Conservation (phyloP, 2,329 filamentous ascomycete species). For the Annulohypoxylon truncatum region DNA sequence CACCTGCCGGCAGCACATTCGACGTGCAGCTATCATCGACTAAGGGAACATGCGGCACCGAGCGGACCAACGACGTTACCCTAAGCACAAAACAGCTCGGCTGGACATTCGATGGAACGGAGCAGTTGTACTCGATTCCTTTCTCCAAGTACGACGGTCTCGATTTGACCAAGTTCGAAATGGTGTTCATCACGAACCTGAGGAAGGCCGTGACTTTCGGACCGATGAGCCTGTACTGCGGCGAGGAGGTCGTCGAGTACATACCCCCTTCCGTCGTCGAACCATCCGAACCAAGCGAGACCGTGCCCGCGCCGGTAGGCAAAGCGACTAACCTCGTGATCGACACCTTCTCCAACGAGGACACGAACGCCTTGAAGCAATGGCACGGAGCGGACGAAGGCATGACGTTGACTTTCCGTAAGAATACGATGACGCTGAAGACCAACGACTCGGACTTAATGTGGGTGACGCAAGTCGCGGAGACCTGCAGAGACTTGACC, state of each 20-base stretch:
- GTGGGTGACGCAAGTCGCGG: slow-evolving; percentile 69
- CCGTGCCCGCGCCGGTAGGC: slow-evolving; percentile 62
- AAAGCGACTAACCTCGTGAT: slow-evolving; percentile 65
- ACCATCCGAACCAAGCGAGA: slow-evolving; percentile 57
- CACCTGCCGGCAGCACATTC: slow-evolving; percentile 62
- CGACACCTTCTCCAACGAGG: slow-evolving; percentile 66
- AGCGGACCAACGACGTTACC: slow-evolving; percentile 50
- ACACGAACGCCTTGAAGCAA: slow-evolving; percentile 69
- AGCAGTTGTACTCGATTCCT: slow-evolving; percentile 69
- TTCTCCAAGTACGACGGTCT: slow-evolving; percentile 64
- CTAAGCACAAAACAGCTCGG: slow-evolving; percentile 62
- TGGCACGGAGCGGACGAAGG: slow-evolving; percentile 75
- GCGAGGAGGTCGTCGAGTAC: slow-evolving; percentile 61
- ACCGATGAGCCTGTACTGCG: slow-evolving; percentile 70
- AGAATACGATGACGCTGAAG: slow-evolving; percentile 64
- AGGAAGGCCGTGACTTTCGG: slow-evolving; percentile 62
- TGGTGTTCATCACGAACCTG: slow-evolving; percentile 62
- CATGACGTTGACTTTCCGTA: slow-evolving; percentile 63
- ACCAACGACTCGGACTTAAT: slow-evolving; percentile 70
- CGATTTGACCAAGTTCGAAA: slow-evolving; percentile 63
- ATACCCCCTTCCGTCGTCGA: slow-evolving; percentile 56
- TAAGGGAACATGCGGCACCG: slow-evolving; percentile 56
- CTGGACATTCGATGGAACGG: slow-evolving; percentile 70
- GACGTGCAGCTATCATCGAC: slow-evolving; percentile 63
- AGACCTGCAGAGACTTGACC: slow-evolving; percentile 66